Percentiles rank a stretch among this genome's conserved stretches.
Conservation (phyloP, 495 filamentous ascomycete species). For the Hyaloscypha finlandica region DNA sequence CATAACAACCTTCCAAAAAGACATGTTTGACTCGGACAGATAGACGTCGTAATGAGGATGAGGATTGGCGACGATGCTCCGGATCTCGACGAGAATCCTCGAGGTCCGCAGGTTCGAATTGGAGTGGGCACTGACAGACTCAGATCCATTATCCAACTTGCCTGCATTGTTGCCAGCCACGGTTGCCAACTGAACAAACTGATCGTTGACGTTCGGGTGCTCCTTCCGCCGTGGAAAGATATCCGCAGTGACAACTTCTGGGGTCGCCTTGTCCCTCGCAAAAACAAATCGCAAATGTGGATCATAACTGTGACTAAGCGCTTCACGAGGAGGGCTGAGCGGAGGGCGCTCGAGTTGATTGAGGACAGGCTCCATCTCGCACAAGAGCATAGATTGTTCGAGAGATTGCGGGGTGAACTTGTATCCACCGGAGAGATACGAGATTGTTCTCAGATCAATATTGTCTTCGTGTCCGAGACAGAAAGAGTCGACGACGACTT, state of each 20-base stretch:
- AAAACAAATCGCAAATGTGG: conserved; percentile 11
- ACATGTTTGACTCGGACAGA: conserved; percentile 35
- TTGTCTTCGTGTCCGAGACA: conserved; percentile 32
- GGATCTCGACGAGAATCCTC: conserved; percentile 31
- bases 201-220: conserved; percentile 33
- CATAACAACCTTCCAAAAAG: conserved; percentile 37
- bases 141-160: background rate
- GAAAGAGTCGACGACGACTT: conserved; percentile 35
- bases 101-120: conserved; percentile 8
- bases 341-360: conserved; percentile 32
- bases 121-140: background rate
- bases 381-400: conserved; percentile 34
- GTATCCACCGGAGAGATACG: conserved; percentile 35
- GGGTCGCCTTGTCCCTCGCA: conserved; percentile 19
- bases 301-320: conserved; percentile 11
- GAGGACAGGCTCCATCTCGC: conserved; percentile 39
- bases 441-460: conserved; percentile 28
- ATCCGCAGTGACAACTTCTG: conserved; percentile 32
- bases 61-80: conserved; percentile 29
- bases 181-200: conserved; percentile 32
- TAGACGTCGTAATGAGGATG: conserved; percentile 35
- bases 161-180: conserved; percentile 4
- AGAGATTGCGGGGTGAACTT: conserved; percentile 31
- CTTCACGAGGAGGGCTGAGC: conserved; percentile 16
- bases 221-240: conserved; percentile 33